phyloP scores from a whole-genome alignment of 179 eudicot species.

The Vitellaria paradoxa region DNA sequence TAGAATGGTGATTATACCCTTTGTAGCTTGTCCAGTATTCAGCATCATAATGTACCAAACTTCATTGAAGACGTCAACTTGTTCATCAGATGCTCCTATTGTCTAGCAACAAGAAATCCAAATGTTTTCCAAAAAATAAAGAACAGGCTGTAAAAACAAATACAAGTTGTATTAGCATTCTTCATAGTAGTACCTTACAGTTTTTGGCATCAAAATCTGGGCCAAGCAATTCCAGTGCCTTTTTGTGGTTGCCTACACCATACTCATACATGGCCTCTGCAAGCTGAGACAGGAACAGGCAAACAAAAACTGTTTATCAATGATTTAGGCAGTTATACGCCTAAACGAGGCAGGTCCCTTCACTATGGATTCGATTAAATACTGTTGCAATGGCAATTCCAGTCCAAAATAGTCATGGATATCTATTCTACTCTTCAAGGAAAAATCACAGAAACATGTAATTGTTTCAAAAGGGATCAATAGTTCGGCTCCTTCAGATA shows the following conservation, averaged over 20 bases:
- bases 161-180: neutral
- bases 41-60: conserved; percentile 65
- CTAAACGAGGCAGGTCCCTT: neutral
- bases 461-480: neutral
- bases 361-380: too few species aligned
- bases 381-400: neutral
- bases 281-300: conserved; percentile 40
- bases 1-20: conserved; percentile 39
- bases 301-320: neutral
- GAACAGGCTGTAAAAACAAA: neutral
- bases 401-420: neutral
- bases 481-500: neutral
- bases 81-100: conserved; percentile 97
- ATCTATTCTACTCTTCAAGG: neutral
- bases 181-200: conserved; percentile 54
- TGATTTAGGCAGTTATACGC: neutral
- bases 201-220: conserved; percentile 61
- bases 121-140: neutral
- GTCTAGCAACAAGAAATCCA: conserved; percentile 32
- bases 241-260: conserved; percentile 64
- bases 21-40: conserved; percentile 55
- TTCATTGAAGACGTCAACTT: conserved; percentile 86
- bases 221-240: conserved; percentile 62
- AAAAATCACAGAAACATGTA: neutral
- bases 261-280: conserved; percentile 74